Evolutionary conservation across 371 early-diverging fungal genomes (phyloP).

Genomic region (Lichtheimia corymbifera): DNA sequence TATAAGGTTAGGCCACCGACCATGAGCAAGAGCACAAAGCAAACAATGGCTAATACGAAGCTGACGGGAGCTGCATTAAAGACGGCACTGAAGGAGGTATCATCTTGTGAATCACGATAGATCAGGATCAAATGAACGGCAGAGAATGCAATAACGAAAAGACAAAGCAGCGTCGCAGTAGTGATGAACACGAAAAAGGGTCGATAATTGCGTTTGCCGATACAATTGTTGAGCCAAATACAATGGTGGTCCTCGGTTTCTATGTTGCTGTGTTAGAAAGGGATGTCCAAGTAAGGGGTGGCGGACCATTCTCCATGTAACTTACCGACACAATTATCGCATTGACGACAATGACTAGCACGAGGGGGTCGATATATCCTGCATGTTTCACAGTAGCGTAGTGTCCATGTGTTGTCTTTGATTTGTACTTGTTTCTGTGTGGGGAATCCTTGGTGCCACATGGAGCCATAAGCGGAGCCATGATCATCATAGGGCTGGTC

Average conservation of each 20-base stretch:
- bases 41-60: conserved; percentile 70
- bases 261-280: conserved; percentile 9
- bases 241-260: conserved; percentile 92
- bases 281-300: no score
- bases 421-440: conserved; percentile 30
- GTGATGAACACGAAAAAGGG: conserved; percentile 80
- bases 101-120: neutral
- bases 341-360: conserved; percentile 85
- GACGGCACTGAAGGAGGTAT: conserved; percentile 17
- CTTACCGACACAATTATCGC: conserved; percentile 90
- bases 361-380: conserved; percentile 89
- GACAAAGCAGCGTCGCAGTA: conserved; percentile 52
- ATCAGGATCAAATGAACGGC: conserved; percentile 54
- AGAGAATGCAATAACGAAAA: conserved; percentile 62
- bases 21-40: conserved; percentile 63
- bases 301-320: no score
- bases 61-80: conserved; percentile 42
- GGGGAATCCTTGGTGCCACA: conserved; percentile 12
- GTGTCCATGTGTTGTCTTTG: conserved; percentile 60
- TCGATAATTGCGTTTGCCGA: conserved; percentile 90
- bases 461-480: conserved; percentile 4
- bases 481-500: conserved; percentile 5
- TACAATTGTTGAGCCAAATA: conserved; percentile 93
- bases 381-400: conserved; percentile 93
- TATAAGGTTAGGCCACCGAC: conserved; percentile 73